Evolutionary conservation across 2,329 filamentous ascomycete species (phyloP).

Genomic region (Trichoderma semiorbis): DNA sequence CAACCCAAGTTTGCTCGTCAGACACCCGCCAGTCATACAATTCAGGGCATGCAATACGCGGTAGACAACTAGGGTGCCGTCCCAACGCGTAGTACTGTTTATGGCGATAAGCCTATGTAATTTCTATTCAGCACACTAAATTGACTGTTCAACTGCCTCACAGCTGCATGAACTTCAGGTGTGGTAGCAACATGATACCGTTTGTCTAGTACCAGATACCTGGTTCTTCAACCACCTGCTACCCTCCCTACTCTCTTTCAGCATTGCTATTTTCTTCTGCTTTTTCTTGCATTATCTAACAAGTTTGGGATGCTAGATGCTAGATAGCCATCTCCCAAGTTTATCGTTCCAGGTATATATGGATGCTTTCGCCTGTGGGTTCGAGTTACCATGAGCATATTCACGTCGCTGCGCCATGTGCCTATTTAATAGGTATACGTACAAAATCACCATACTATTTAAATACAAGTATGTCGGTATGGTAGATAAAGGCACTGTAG

Average conservation of each 20-base stretch:
- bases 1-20: neutral
- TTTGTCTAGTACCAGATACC: neutral
- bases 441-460: fast-evolving
- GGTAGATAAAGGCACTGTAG: neutral
- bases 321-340: neutral
- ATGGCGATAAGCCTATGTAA: neutral
- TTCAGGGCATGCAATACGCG: neutral
- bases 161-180: neutral
- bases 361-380: neutral
- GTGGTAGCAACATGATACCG: neutral
- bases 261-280: neutral
- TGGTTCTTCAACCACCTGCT: neutral
- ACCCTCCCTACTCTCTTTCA: neutral
- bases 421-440: fast-evolving
- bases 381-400: neutral
- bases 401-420: neutral
- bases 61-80: neutral
- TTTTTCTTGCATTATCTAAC: neutral
- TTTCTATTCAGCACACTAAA: neutral
- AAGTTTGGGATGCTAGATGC: neutral
- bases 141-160: neutral
- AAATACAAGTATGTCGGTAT: neutral
- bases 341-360: neutral
- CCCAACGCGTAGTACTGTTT: neutral
- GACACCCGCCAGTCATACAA: neutral